These are phyloP conservation scores for Tetrahymena malaccensis DNA, from an alignment of 73 alveolate species.

Conservation along the genomic window DNA sequence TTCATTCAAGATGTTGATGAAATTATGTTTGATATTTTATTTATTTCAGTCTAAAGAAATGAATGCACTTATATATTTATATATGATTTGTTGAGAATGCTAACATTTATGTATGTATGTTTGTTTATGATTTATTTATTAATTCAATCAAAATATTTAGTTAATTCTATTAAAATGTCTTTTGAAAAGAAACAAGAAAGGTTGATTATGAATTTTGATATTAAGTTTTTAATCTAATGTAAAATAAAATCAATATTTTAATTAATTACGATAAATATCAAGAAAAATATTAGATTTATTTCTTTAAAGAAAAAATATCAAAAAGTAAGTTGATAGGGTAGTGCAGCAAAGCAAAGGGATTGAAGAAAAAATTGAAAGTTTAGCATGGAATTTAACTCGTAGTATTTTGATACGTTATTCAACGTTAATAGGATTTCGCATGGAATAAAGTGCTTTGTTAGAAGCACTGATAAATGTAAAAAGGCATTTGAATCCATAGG, in stretches of 20 bases:
- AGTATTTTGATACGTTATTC: not conserved
- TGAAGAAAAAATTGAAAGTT: not conserved
- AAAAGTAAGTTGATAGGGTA: not conserved
- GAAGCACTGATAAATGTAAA: not conserved
- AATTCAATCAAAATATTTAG: too few species aligned
- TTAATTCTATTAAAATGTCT: not conserved
- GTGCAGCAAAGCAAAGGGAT: not conserved
- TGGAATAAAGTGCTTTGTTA: not conserved
- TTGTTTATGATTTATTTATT: too few species aligned
- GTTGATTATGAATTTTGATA: not conserved
- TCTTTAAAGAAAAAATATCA: not conserved
- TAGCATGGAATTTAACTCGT: not conserved
- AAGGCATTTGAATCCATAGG: not conserved
- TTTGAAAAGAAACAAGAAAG: not conserved
- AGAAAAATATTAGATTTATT: not conserved
- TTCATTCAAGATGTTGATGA: too few species aligned
- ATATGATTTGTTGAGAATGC: too few species aligned
- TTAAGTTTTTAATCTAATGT: not conserved
- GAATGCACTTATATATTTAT: too few species aligned
- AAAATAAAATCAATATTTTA: not conserved
- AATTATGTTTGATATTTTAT: too few species aligned
- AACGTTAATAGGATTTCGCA: not conserved
- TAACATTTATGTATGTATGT: too few species aligned
- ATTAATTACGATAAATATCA: not conserved
- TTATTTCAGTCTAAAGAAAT: too few species aligned